Evolutionary conservation across 2,329 filamentous ascomycete species (phyloP), one percentile per base, ranked within the genome.

Genomic region (Tolypocladium cylindrosporum): DNA sequence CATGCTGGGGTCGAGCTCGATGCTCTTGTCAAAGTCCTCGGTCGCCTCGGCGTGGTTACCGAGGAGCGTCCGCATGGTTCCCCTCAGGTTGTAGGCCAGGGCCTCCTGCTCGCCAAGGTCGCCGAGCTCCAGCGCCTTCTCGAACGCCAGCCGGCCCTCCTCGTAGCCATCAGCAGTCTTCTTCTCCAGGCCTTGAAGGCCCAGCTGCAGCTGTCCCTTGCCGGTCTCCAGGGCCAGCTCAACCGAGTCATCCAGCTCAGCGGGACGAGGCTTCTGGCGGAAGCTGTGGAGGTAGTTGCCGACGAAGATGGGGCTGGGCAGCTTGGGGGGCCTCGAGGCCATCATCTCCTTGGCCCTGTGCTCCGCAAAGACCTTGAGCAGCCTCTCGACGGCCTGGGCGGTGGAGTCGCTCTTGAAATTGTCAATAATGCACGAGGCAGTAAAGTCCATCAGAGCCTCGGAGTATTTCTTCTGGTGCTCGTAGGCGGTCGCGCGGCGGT

Each of bases 271-370:
- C 77, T 89, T 90, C 59, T 86, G 80, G 60, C 94, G 89, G 88
- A 99, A 99, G 78, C 93, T 97, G 77, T 97, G 93, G 39, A 99
- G 87, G 75, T 99, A 99, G 80, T 99, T 99, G 70, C 91, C 91
- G 64, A 99, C 92, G 67, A 97, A 99, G 14, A 92, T 97, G 37
- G 94, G 89, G 74, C 92, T 97, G 24, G 94, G 94, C 55, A 99
- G 83, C 77, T 90, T 93, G 77, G 91, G 89, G 40, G 80, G 77
- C 75, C 94, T 93, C 74, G 92, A 93, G 60, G 82, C 82, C 67
- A 99, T 80, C 69, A 99, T 96, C 63, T 85, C 86, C 77, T 93
- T 91, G 63, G 90, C 93, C 79, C 97, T 97, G 64, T 89, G 82
- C 76, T 97, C 93, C 53, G 94, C 94, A 55, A 97, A 93, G 78